Percentiles rank a stretch among this genome's conserved stretches.
phyloP scores from a whole-genome alignment of 106 monocot genomes.

The Dendrobium nobile region DNA sequence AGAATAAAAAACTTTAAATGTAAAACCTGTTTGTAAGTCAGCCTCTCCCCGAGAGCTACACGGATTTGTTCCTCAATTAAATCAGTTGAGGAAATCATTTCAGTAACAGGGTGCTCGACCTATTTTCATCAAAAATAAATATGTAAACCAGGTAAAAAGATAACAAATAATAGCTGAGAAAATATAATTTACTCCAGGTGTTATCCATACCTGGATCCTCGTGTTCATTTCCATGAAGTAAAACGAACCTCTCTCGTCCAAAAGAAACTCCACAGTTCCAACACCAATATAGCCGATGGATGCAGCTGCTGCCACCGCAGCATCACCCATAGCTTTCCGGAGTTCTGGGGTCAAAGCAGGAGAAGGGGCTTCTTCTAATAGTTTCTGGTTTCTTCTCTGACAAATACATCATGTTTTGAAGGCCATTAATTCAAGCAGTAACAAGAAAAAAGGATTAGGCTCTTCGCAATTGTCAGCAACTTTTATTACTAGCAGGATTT shows the following conservation, averaged over 20 bases:
- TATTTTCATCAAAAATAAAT: conserved; percentile 21
- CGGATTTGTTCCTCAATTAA: conserved; percentile 90
- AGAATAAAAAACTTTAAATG: not conserved
- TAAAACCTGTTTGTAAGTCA: conserved; percentile 73
- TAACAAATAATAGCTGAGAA: not conserved
- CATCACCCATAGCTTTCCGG: conserved; percentile 94
- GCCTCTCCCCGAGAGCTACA: conserved; percentile 82
- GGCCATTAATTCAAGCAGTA: not conserved
- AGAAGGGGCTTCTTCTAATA: conserved; percentile 94
- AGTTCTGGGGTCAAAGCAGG: conserved; percentile 85
- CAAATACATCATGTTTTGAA: not conserved
- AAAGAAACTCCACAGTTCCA: conserved; percentile 91
- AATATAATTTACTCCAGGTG: not conserved
- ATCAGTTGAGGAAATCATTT: conserved; percentile 97
- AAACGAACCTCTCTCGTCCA: conserved; percentile 83
- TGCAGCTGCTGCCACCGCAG: conserved; percentile 92
- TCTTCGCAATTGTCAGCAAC: not conserved
- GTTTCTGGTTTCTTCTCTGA: conserved; percentile 94
- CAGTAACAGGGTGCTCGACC: conserved; percentile 96
- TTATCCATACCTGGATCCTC: conserved; percentile 72
- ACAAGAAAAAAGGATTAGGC: not conserved
- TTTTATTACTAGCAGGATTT: not conserved
- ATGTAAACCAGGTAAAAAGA: not conserved
- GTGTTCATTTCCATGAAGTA: conserved; percentile 99
- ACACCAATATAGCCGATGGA: conserved; percentile 94